Conservation (phyloP, 805 yeast genomes). For the Saccharomycopsis sp. region DNA sequence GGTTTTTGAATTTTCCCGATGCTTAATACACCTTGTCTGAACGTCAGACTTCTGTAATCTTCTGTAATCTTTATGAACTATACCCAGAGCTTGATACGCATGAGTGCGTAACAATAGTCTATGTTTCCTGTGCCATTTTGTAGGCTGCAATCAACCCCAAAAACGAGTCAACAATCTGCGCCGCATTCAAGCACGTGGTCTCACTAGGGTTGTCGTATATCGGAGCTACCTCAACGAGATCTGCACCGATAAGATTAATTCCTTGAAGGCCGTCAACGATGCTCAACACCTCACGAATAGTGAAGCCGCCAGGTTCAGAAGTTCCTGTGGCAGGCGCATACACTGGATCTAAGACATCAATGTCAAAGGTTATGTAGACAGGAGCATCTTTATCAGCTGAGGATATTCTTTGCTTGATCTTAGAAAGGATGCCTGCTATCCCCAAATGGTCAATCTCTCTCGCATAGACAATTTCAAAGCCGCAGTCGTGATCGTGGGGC, state of each 20-base stretch:
- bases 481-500: slow-evolving; percentile 58
- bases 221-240: slow-evolving; percentile 69
- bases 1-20: too few species aligned
- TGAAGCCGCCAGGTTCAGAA: slow-evolving; percentile 69
- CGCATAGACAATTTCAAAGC: slow-evolving; percentile 62
- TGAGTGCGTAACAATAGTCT: neutral
- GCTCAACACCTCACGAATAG: slow-evolving; percentile 55
- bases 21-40: too few species aligned
- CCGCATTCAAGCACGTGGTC: slow-evolving; percentile 61
- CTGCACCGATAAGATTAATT: slow-evolving; percentile 63
- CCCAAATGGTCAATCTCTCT: slow-evolving; percentile 73
- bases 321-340: slow-evolving; percentile 78
- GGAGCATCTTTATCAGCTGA: neutral
- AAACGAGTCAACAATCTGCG: slow-evolving; percentile 53
- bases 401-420: slow-evolving; percentile 36
- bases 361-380: slow-evolving; percentile 73
- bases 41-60: too few species aligned
- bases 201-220: slow-evolving; percentile 54
- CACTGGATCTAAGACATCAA: slow-evolving; percentile 69
- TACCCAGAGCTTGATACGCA: too few species aligned
- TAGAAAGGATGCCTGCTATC: slow-evolving; percentile 47
- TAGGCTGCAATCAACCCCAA: slow-evolving; percentile 35
- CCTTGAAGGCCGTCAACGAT: slow-evolving; percentile 55
- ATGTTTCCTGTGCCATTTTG: neutral
- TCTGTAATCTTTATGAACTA: too few species aligned